Base-by-base conservation (phyloP, 371 early-diverging fungal genomes). In the Mucor piriformis region DNA sequence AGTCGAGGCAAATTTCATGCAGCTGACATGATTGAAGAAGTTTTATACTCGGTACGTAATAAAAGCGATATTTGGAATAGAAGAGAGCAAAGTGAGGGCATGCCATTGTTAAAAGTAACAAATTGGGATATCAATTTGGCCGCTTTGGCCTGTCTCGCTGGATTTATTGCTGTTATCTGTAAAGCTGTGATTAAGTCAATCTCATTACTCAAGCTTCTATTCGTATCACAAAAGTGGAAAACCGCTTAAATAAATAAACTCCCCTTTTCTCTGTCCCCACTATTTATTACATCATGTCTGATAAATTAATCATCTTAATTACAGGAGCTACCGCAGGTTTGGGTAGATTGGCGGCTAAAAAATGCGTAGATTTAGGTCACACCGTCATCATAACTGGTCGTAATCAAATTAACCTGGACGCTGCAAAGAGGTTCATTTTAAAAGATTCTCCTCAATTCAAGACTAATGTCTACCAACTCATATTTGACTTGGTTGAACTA, bases 301-400 rank as follows among this genome's bases (percentile, higher is more conserved):
- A 25, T 27, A 55, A 55, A 34, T 21, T 50, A 43, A 48, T 56
- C 20, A 54, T 77, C 23, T 68, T 77, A n/a, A 77, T 77, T 33
- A 74, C 77, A 7, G 77, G 77, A 21, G 72, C 64, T 3, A 70
- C 77, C 6, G 55, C 34, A 24, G 77, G 77, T 6, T 57, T 77
- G 13, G 77, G 77, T 21, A 57, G 61, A 48, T 46, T 51, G 0
- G 58, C 77, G 12, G 74, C 74, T 5, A 52, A 50, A 23, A 74
- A 74, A 24, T 37, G 70, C 1, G 50, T 77, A 6, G 25, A 54
- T 20, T 33, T 56, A 15, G 69, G 69, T 6, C 63, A 77, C 47
- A 72, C 64, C 6, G 77, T 77, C 4, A 62, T 77, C 20, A 68
- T 77, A 27, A 72, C 77, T 1, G 72, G 74, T 3, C 70, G 77